Conservation (phyloP, 2,329 filamentous ascomycete species). For the Neofusicoccum kwambonambiense region DNA sequence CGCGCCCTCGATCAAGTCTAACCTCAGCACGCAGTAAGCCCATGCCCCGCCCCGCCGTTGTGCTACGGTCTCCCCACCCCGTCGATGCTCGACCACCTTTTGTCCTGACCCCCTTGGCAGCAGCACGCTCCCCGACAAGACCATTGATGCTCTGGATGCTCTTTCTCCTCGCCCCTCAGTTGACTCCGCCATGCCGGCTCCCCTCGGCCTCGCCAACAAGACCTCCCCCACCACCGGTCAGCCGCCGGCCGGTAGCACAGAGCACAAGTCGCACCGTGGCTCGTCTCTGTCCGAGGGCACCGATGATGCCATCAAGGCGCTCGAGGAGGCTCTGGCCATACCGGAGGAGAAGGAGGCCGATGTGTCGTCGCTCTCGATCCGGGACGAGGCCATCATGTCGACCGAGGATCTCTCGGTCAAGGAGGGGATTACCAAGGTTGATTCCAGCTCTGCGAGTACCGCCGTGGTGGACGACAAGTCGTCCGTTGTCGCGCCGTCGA, state of each 20-base stretch:
- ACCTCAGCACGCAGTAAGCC: constrained; percentile 29
- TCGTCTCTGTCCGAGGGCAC: constrained; percentile 26
- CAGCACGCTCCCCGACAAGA: constrained; percentile 10
- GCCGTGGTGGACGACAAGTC: constrained; percentile 13
- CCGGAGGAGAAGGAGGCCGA: constrained; percentile 24
- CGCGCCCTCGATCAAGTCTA: constrained; percentile 32
- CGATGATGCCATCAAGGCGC: constrained; percentile 31
- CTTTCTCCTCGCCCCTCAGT: constrained; percentile 9
- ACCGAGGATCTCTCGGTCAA: background rate
- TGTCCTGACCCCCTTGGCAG: constrained; percentile 9
- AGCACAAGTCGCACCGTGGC: constrained; percentile 25
- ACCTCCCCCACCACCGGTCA: constrained; percentile 22
- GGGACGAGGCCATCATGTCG: no score
- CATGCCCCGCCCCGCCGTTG: constrained; percentile 13
- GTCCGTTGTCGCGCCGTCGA: background rate
- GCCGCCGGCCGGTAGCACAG: constrained; percentile 2
- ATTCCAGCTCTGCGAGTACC: constrained; percentile 4
- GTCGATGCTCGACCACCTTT: constrained; percentile 9
- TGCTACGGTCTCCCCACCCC: background rate
- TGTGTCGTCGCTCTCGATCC: background rate
- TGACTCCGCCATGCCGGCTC: constrained; percentile 9
- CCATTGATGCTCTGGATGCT: background rate
- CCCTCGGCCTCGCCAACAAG: background rate
- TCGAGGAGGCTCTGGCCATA: constrained; percentile 30
- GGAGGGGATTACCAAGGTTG: background rate